A percentile compares a stretch with the other conserved stretches of the same genome.
Conservation (phyloP, 164 flowering plant species). For the Saururus chinensis region DNA sequence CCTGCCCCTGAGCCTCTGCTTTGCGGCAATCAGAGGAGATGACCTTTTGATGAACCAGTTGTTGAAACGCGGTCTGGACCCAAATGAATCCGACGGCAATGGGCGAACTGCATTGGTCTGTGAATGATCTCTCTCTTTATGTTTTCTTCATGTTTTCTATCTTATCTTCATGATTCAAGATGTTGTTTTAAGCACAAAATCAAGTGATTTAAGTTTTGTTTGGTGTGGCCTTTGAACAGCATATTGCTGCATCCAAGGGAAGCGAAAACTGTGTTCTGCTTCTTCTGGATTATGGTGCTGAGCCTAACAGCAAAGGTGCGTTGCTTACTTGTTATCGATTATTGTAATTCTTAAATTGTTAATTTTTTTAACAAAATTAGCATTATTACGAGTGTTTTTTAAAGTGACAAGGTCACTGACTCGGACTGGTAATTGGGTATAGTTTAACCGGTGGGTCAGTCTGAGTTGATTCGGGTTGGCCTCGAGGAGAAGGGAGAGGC, state of each 20-base stretch:
- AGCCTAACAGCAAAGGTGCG: constrained; percentile 74
- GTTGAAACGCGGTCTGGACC: constrained; percentile 66
- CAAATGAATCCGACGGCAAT: constrained; percentile 75
- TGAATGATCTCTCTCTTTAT: neutral
- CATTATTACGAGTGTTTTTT: no score
- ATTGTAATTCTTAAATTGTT: neutral
- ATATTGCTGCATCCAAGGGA: constrained; percentile 77
- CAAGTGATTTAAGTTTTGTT: neutral
- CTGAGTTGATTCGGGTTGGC: no score
- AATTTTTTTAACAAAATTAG: neutral
- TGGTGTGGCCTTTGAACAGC: constrained; percentile 33
- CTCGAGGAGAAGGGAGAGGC: no score
- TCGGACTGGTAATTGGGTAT: no score
- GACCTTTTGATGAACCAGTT: constrained; percentile 55
- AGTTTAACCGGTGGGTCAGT: no score
- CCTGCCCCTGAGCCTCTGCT: constrained; percentile 78
- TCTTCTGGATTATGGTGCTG: constrained; percentile 74
- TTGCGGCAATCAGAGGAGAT: constrained; percentile 75
- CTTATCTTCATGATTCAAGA: neutral
- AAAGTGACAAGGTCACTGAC: no score
- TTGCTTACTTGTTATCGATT: neutral
- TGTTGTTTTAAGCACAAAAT: neutral
- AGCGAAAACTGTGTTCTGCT: constrained; percentile 62
- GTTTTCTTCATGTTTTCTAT: neutral
- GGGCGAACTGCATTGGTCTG: constrained; percentile 77